phyloP scores from a whole-genome alignment of 2,329 filamentous ascomycete species.

The Colletotrichum destructivum region DNA sequence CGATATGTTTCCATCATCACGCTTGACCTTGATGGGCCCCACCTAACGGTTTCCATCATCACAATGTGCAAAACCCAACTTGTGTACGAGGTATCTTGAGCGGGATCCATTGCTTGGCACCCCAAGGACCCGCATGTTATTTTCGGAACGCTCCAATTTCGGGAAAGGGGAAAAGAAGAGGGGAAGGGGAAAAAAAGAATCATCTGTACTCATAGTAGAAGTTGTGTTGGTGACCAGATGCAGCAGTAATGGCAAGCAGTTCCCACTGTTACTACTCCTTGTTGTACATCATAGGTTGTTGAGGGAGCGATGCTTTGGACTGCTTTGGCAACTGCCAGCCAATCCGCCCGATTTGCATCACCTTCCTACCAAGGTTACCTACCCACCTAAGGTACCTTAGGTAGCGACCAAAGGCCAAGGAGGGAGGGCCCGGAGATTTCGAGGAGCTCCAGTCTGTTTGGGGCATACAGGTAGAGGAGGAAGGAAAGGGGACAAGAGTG shows the following conservation, averaged over 20 bases:
- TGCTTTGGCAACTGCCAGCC: neutral
- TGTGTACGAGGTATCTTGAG: neutral
- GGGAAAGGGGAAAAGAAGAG: no score
- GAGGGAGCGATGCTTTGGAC: neutral
- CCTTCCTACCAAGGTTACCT: no score
- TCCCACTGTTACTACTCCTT: neutral
- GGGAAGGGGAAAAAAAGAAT: no score
- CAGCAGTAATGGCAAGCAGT: neutral
- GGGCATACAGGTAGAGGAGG: neutral
- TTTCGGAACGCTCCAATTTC: neutral
- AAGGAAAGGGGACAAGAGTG: neutral
- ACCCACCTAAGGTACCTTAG: no score
- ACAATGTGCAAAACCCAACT: neutral
- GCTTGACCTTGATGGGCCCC: no score
- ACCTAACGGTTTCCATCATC: neutral
- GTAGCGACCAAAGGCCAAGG: neutral
- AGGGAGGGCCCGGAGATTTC: neutral
- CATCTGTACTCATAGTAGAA: neutral
- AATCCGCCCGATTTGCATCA: neutral
- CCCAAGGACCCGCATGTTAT: neutral
- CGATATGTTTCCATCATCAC: slow-evolving; percentile 12
- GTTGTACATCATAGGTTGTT: neutral
- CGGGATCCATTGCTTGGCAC: neutral
- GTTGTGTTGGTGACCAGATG: neutral
- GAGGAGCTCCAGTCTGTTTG: slow-evolving; percentile 7